These are phyloP conservation scores for Phytophthora boehmeriae DNA, from an alignment of 352 stramenopile genomes.

Conservation along the genomic window DNA sequence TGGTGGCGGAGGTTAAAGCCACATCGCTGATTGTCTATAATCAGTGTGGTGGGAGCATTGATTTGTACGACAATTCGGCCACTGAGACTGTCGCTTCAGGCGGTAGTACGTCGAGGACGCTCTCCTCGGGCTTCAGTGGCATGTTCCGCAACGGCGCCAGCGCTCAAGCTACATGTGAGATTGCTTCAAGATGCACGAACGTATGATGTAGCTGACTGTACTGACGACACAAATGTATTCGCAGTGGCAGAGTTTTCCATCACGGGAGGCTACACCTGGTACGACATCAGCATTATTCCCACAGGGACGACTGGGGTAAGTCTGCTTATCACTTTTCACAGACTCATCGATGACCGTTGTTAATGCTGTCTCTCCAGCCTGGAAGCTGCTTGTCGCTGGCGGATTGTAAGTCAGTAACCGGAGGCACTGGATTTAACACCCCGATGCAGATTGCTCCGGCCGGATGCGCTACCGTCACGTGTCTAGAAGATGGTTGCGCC, in stretches of 20 bases:
- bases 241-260: constrained; percentile 55
- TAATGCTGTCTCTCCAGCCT: constrained; percentile 36
- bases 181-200: not conserved
- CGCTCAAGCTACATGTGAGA: constrained; percentile 45
- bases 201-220: not conserved
- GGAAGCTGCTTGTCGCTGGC: constrained; percentile 46
- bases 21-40: constrained; percentile 52
- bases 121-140: constrained; percentile 43
- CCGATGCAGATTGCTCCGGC: constrained; percentile 63
- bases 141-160: constrained; percentile 59
- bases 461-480: constrained; percentile 54
- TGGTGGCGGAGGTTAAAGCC: constrained; percentile 22
- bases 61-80: constrained; percentile 58
- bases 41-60: constrained; percentile 45
- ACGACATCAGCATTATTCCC: constrained; percentile 53
- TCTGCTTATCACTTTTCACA: constrained; percentile 3
- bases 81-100: constrained; percentile 46
- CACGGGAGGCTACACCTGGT: constrained; percentile 41
- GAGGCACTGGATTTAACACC: constrained; percentile 66
- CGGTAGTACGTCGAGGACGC: constrained; percentile 36
- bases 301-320: constrained; percentile 39
- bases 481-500: constrained; percentile 51
- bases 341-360: constrained; percentile 1
- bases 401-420: constrained; percentile 59
- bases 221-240: not conserved